Evolutionary conservation across 345 rosid species (phyloP).

Genomic region (Eucalyptus cladocalyx): DNA sequence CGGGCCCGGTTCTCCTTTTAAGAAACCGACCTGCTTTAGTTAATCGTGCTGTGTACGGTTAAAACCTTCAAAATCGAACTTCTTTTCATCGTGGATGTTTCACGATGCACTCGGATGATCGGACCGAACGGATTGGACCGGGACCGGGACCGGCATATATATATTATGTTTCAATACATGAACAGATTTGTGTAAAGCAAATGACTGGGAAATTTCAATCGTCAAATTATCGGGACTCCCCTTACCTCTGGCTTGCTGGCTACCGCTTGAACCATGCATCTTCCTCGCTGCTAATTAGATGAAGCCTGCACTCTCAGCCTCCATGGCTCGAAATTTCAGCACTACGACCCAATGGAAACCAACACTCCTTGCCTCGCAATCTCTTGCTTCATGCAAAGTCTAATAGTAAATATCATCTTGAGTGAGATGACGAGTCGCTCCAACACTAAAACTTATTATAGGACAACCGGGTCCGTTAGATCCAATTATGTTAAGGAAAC

Average conservation of each 20-base stretch:
- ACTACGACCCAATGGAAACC: neutral
- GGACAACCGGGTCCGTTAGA: fast-evolving
- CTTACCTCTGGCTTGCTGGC: neutral
- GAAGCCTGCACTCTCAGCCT: neutral
- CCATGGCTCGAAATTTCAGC: neutral
- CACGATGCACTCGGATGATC: neutral
- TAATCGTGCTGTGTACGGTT: neutral
- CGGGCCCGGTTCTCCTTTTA: neutral
- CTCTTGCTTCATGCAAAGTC: neutral
- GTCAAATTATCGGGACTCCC: neutral
- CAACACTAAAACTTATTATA: neutral
- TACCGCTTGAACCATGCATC: neutral
- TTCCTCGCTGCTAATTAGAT: neutral
- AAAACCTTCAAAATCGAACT: neutral
- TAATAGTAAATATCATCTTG: neutral
- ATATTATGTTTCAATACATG: neutral
- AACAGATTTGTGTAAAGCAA: neutral
- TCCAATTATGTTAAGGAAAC: neutral
- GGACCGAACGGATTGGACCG: neutral
- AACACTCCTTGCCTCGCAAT: neutral
- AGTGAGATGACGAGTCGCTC: neutral
- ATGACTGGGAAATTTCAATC: neutral
- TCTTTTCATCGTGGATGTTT: neutral
- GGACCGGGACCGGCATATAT: neutral
- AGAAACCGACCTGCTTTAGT: neutral